Evolutionary conservation across 192 early-diverging fungal genomes (phyloP).

Genomic region (Coemansia sp.): DNA sequence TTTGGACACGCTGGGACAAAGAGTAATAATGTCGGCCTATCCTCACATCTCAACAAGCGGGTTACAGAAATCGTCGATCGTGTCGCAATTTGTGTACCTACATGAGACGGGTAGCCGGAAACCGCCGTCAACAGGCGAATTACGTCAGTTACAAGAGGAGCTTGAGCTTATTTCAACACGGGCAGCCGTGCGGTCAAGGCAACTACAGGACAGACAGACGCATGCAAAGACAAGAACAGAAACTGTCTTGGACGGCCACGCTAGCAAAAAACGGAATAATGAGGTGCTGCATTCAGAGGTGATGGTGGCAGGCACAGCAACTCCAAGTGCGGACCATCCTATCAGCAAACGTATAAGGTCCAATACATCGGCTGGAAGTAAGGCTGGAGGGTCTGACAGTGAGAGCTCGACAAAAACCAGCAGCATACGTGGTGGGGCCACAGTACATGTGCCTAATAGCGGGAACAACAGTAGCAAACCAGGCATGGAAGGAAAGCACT

Average conservation of each 20-base stretch:
- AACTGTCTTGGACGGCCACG: background rate
- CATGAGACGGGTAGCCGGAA: conserved; percentile 12
- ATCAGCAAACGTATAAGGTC: conserved; percentile 33
- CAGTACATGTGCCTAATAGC: background rate
- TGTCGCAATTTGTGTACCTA: conserved; percentile 29
- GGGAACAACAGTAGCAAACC: conserved; percentile 1
- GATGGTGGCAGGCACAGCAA: background rate
- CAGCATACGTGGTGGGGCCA: conserved; percentile 8
- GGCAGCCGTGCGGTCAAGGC: conserved; percentile 19
- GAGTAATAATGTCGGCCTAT: conserved; percentile 17
- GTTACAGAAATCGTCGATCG: conserved; percentile 27
- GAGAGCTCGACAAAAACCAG: conserved; percentile 26
- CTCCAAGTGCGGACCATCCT: conserved; percentile 17
- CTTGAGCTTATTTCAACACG: conserved; percentile 32
- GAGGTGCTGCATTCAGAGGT: background rate
- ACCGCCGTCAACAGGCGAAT: conserved; percentile 21
- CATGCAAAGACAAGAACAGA: background rate
- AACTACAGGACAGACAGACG: conserved; percentile 24
- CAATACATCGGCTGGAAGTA: conserved; percentile 6
- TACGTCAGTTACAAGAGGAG: conserved; percentile 39
- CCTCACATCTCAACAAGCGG: conserved; percentile 23
- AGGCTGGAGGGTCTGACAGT: conserved; percentile 33
- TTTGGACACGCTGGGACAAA: background rate
- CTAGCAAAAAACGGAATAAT: background rate
- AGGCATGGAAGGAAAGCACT: conserved; percentile 1